Base-by-base conservation (phyloP, 495 filamentous ascomycete species). In the Astrothelium macrocarpum region DNA sequence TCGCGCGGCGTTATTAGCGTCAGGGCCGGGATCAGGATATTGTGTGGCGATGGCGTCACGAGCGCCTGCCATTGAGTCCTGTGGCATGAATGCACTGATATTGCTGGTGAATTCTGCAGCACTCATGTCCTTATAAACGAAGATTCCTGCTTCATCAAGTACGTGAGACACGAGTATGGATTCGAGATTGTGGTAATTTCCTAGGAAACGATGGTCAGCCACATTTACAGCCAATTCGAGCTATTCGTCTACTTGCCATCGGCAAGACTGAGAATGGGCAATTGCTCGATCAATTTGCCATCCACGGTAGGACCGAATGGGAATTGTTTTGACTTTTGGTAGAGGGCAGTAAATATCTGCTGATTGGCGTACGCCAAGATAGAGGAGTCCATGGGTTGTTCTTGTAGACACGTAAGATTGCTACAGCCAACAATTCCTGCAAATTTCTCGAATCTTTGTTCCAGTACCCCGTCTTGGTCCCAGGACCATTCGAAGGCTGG, bases 91-190 rank as follows among this genome's bases (percentile, higher is more conserved):
- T 16, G 36, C 36, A 42, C 36, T 42, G 36, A 42, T 42, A 16
- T 42, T 42, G 36, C 36, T 16, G 9, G 36, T 42, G 36, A 42
- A 42, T 42, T 42, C 36, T 16, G 18, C 18, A 10, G 9, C 36
- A 42, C 36, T 42, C 36, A 42, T 42, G 36, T 42, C 18, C 36
- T 9, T 59, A n/a, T 32, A 39, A 23, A 58, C 42, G 23, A 58
- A 62, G 36, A 12, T 62, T 11, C 16, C 61, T 14, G 36, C 23
- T 49, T 65, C 63, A 29, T 65, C 34, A 34, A 23, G 25, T 25
- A 62, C 59, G 42, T 65, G 63, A 14, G 63, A 65, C 10, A 65
- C 34, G 32, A 65, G 23, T 10, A 65, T 65, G 4, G 36, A 42
- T 16, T 42, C 10, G 36, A 42, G 36, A 10, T 42, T 9, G 36